These are phyloP conservation scores for Speleostelium caveatum DNA, from an alignment of 78 protist species.

Conservation along the genomic window DNA sequence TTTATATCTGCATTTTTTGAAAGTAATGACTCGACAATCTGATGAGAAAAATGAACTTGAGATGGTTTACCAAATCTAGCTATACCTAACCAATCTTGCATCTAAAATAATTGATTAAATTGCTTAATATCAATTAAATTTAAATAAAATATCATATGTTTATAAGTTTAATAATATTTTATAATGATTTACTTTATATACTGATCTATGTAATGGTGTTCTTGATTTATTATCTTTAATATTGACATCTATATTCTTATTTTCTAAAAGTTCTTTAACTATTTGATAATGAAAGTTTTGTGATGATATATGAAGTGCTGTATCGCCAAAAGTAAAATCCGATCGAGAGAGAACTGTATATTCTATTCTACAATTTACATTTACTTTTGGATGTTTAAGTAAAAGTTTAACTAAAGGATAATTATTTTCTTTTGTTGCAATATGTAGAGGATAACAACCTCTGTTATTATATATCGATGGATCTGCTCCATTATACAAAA, in stretches of 20 bases:
- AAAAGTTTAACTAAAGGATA: conserved; percentile 9
- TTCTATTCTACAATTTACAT: conserved; percentile 61
- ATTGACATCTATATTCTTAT: conserved; percentile 23
- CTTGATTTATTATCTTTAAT: conserved; percentile 13
- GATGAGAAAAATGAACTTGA: conserved; percentile 55
- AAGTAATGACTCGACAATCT: conserved; percentile 19
- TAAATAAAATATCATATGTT: no score
- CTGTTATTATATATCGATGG: background rate
- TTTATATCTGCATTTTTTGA: conserved; percentile 8
- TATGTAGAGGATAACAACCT: conserved; percentile 61
- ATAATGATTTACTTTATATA: conserved; percentile 3
- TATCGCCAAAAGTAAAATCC: conserved; percentile 11
- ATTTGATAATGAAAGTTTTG: conserved; percentile 18
- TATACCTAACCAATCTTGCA: conserved; percentile 68
- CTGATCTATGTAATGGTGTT: conserved; percentile 33
- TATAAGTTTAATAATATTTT: no score
- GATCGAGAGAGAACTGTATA: conserved; percentile 20
- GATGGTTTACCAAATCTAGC: conserved; percentile 77
- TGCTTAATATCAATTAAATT: no score
- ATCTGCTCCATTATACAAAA: conserved; percentile 42
- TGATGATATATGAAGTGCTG: conserved; percentile 39
- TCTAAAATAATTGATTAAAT: conserved; percentile 1
- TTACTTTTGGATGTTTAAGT: conserved; percentile 5
- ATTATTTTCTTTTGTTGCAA: conserved; percentile 63
- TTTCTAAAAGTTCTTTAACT: conserved; percentile 27